phyloP scores from a whole-genome alignment of 176 grass and related monocot species.

The Phyllostachys edulis region DNA sequence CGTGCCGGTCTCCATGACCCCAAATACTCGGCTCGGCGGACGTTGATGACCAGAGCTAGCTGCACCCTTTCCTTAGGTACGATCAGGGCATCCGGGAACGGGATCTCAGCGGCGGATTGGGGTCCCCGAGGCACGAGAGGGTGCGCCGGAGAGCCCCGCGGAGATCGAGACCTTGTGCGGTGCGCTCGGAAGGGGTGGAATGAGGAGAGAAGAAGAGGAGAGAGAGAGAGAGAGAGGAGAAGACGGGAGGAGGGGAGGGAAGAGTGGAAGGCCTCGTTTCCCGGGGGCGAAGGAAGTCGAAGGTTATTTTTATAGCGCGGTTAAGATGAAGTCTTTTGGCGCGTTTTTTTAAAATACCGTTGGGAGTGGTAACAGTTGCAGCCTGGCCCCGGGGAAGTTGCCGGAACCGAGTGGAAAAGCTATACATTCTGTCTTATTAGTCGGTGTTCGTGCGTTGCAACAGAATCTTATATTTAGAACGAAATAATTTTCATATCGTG shows the following conservation, averaged over 20 bases:
- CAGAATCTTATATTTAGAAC: too few relatives aligned
- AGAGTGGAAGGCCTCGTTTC: constrained; percentile 38
- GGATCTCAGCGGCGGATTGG: constrained; percentile 16
- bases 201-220: constrained; percentile 11
- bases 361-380: constrained; percentile 20
- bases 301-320: constrained; percentile 30
- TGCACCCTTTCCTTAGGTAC: background rate
- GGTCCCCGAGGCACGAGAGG: constrained; percentile 54
- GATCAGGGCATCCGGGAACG: background rate
- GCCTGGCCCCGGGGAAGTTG: too few relatives aligned
- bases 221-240: constrained; percentile 11
- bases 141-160: constrained; percentile 57
- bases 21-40: background rate
- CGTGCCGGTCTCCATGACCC: constrained; percentile 49
- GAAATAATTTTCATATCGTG: too few relatives aligned
- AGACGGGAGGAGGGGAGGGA: constrained; percentile 26
- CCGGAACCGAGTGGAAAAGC: background rate
- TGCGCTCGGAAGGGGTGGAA: background rate
- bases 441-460: too few relatives aligned
- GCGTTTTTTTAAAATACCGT: constrained; percentile 43
- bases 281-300: constrained; percentile 8
- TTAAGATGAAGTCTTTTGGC: constrained; percentile 24
- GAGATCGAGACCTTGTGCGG: constrained; percentile 25
- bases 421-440: too few relatives aligned
- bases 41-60: background rate